phyloP scores from a whole-genome alignment of 148 eudicot species.

The Euryodendron excelsum region DNA sequence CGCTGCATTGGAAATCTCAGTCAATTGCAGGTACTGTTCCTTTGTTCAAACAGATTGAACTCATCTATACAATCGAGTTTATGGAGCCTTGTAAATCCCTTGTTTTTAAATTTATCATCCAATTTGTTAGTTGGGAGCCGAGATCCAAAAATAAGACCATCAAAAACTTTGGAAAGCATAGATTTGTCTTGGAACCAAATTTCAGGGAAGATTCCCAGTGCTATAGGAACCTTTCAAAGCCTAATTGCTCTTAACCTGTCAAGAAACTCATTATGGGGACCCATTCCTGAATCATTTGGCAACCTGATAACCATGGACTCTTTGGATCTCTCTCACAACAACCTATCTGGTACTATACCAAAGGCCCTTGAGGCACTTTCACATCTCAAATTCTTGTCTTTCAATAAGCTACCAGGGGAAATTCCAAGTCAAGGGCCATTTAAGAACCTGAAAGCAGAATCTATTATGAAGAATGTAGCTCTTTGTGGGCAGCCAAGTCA shows the following conservation, averaged over 20 bases:
- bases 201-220: background rate
- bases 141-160: background rate
- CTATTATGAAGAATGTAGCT: background rate
- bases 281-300: background rate
- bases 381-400: background rate
- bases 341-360: background rate
- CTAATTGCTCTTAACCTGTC: background rate
- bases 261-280: background rate
- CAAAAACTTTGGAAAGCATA: background rate
- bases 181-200: conserved; percentile 4
- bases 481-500: background rate
- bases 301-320: background rate
- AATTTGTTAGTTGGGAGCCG: background rate
- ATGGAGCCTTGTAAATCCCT: conserved; percentile 7
- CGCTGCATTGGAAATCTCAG: conserved; percentile 17
- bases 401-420: background rate
- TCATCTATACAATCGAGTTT: conserved; percentile 13
- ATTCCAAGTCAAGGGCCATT: conserved; percentile 1
- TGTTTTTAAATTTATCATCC: background rate
- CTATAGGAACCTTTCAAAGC: background rate
- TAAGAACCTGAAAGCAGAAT: background rate
- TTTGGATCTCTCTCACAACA: background rate
- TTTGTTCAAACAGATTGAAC: conserved; percentile 8
- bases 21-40: conserved; percentile 1
- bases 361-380: background rate